phyloP scores from a whole-genome alignment of 306 rosid species.

The Luffa acutangula region DNA sequence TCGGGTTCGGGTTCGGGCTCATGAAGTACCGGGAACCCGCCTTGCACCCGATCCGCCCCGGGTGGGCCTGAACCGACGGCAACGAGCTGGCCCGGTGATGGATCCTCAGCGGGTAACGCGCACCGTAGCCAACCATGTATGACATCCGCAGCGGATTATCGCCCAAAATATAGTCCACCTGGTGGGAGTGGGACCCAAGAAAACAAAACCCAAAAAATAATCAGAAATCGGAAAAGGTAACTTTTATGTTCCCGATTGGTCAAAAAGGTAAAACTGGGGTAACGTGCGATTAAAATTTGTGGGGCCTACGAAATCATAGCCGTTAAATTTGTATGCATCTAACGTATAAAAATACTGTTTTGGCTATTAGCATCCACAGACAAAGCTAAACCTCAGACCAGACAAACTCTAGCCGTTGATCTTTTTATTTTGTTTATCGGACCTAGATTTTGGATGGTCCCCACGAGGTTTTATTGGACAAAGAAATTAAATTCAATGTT shows the following conservation, averaged over 20 bases:
- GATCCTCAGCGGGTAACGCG: slow-evolving; percentile 76
- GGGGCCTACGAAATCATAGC: slow-evolving; percentile 3
- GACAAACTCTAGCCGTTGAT: slow-evolving; percentile 50
- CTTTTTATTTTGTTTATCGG: not conserved
- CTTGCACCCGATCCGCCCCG: slow-evolving; percentile 68
- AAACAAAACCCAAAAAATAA: not conserved
- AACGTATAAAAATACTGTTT: not conserved
- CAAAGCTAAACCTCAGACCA: slow-evolving; percentile 5
- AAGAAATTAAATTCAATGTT: not conserved
- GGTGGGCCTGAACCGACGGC: slow-evolving; percentile 65
- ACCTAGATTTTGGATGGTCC: not conserved
- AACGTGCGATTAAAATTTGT: not conserved
- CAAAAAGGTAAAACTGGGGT: not conserved
- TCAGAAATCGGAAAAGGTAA: not conserved
- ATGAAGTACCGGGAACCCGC: slow-evolving; percentile 56
- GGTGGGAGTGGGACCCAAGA: slow-evolving; percentile 17
- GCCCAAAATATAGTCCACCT: slow-evolving; percentile 95
- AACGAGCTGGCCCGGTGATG: slow-evolving; percentile 86
- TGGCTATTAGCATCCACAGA: not conserved
- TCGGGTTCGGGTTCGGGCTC: slow-evolving; percentile 78
- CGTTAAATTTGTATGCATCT: slow-evolving; percentile 3
- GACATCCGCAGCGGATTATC: slow-evolving; percentile 88
- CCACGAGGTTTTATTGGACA: not conserved
- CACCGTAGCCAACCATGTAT: slow-evolving; percentile 95
- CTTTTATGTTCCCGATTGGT: slow-evolving; percentile 6